Percentiles rank a stretch among this genome's conserved stretches.
These are phyloP conservation scores for Tylopilus sp. DNA, from an alignment of 768 basidiomycete species.

Conservation along the genomic window DNA sequence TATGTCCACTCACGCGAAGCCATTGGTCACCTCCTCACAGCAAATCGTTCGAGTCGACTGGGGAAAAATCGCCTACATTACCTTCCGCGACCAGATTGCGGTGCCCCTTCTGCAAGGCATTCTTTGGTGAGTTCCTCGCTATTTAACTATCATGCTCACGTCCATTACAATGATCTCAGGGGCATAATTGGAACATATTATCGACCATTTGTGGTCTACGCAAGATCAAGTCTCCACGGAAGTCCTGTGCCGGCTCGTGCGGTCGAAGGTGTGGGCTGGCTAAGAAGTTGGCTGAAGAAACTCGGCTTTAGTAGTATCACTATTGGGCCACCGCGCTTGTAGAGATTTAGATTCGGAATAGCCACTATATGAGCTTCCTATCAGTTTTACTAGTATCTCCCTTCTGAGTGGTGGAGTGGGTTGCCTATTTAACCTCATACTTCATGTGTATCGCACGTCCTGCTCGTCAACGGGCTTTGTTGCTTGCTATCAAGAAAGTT, in stretches of 20 bases:
- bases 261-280: constrained; percentile 29
- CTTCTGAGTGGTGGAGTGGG: no score
- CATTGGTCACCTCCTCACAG: constrained; percentile 30
- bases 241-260: constrained; percentile 8
- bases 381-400: no score
- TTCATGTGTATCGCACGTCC: no score
- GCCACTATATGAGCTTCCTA: background rate
- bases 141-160: background rate
- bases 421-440: no score
- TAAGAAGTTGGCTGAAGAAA: constrained; percentile 28
- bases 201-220: constrained; percentile 25
- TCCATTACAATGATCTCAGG: constrained; percentile 17
- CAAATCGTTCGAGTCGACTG: constrained; percentile 49
- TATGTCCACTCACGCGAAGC: constrained; percentile 26
- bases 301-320: constrained; percentile 29
- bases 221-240: constrained; percentile 16
- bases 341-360: background rate
- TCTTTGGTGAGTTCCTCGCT: constrained; percentile 48
- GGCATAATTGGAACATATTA: constrained; percentile 32
- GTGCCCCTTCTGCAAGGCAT: constrained; percentile 66
- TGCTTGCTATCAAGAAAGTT: no score
- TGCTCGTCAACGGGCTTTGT: no score
- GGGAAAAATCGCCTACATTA: constrained; percentile 59
- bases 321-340: constrained; percentile 24
- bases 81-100: constrained; percentile 64